Conservation (phyloP, 768 basidiomycete species). For the Phanerochaete sordida region DNA sequence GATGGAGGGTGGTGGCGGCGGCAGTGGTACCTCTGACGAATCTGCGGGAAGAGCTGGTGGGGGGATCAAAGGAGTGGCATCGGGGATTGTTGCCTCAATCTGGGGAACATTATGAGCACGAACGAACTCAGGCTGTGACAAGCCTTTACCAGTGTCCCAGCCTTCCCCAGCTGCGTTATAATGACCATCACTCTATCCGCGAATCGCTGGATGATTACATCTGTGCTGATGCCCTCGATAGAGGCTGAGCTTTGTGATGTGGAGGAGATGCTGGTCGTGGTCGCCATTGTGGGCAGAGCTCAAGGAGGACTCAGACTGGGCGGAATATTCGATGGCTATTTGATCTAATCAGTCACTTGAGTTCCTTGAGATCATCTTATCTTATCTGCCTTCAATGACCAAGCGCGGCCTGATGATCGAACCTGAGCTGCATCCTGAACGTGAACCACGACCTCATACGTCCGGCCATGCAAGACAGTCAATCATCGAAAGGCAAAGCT, state of each 20-base stretch:
- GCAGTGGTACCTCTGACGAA: constrained; percentile 33
- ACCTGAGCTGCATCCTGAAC: not conserved
- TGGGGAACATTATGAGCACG: constrained; percentile 27
- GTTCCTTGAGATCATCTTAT: no score
- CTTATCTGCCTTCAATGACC: not conserved
- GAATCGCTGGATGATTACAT: constrained; percentile 75
- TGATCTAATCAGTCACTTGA: not conserved
- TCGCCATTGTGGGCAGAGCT: not conserved
- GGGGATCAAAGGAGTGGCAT: constrained; percentile 50
- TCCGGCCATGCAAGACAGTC: constrained; percentile 21
- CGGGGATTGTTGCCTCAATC: constrained; percentile 80
- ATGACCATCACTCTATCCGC: constrained; percentile 82
- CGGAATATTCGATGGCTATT: not conserved
- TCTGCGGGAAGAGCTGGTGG: constrained; percentile 32
- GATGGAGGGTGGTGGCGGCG: constrained; percentile 66
- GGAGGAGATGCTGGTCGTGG: constrained; percentile 30
- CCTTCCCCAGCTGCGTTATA: constrained; percentile 87
- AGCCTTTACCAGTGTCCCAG: constrained; percentile 71
- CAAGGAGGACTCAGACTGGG: no score
- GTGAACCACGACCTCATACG: not conserved
- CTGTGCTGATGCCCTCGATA: constrained; percentile 59
- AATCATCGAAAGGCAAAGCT: constrained; percentile 52
- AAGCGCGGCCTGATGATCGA: not conserved
- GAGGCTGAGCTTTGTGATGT: constrained; percentile 49
- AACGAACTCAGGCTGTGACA: constrained; percentile 2